phyloP scores from a whole-genome alignment of 2,329 filamentous ascomycete species.

The Trichoderma atroviride region DNA sequence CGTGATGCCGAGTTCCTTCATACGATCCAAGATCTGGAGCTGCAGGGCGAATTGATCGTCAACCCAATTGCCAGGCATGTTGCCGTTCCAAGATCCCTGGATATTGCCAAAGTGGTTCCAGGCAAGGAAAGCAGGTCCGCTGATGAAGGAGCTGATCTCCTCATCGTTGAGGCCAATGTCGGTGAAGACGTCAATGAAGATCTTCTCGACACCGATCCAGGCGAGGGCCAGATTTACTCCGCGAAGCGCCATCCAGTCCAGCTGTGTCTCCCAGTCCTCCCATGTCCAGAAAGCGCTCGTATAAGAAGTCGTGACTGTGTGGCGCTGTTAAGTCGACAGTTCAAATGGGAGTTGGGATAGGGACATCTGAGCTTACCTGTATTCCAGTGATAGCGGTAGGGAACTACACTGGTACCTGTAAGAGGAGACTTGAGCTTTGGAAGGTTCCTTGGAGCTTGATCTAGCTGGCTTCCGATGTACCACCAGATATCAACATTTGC shows the following conservation, averaged over 20 bases:
- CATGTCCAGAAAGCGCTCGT: conserved; percentile 54
- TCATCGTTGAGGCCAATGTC: conserved; percentile 48
- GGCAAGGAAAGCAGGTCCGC: conserved; percentile 53
- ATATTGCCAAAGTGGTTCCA: conserved; percentile 59
- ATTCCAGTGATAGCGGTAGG: conserved; percentile 28
- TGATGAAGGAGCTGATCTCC: conserved; percentile 50
- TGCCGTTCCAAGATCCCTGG: conserved; percentile 52
- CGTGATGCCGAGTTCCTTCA: conserved; percentile 56
- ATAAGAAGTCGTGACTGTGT: conserved; percentile 53
- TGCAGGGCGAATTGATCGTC: conserved; percentile 51
- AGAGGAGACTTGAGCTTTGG: conserved; percentile 25
- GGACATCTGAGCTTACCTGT: conserved; percentile 32
- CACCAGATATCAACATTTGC: conserved; percentile 32
- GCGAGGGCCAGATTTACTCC: conserved; percentile 54
- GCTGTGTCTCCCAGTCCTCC: conserved; percentile 55
- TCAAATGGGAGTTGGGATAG: neutral
- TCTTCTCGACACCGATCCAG: conserved; percentile 55
- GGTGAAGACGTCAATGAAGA: conserved; percentile 50
- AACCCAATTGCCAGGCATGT: conserved; percentile 49
- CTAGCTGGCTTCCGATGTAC: conserved; percentile 29
- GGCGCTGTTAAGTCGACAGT: neutral
- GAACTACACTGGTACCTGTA: conserved; percentile 27
- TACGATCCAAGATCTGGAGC: conserved; percentile 51
- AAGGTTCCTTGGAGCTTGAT: conserved; percentile 28
- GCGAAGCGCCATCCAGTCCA: conserved; percentile 55